phyloP scores from a whole-genome alignment of 2,329 filamentous ascomycete species.

The Ascochyta koolunga region DNA sequence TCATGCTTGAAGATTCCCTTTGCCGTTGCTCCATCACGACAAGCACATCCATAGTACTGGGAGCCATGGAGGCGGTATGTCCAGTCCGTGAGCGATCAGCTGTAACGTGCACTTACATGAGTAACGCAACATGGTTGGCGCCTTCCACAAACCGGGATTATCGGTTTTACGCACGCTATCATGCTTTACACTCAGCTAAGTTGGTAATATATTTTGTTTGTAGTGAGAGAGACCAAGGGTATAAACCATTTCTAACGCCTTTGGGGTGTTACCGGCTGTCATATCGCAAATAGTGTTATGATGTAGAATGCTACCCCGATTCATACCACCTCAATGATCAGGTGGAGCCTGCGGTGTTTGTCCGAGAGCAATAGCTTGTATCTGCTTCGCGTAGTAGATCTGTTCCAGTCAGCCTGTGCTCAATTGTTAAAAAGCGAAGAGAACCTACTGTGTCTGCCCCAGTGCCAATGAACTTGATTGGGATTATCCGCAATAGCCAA shows the following conservation, averaged over 20 bases:
- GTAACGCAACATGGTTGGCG: slow-evolving; percentile 13
- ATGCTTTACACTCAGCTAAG: neutral
- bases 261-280: too few relatives aligned
- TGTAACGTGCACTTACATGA: neutral
- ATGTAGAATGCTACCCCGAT: neutral
- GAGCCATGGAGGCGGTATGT: slow-evolving; percentile 13
- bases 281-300: neutral
- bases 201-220: neutral
- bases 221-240: neutral
- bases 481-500: neutral
- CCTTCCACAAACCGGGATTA: neutral
- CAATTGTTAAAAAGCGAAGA: neutral
- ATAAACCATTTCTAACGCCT: too few relatives aligned
- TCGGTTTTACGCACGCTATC: slow-evolving; percentile 5
- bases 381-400: slow-evolving; percentile 10
- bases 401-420: neutral
- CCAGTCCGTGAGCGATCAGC: slow-evolving; percentile 3
- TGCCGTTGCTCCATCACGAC: slow-evolving; percentile 26
- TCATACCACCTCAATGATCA: neutral
- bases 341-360: neutral
- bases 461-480: slow-evolving; percentile 3
- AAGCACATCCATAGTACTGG: slow-evolving; percentile 8
- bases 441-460: slow-evolving; percentile 7
- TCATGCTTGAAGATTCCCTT: slow-evolving; percentile 27
- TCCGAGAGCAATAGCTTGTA: slow-evolving; percentile 1